Evolutionary conservation across 495 filamentous ascomycete species (phyloP).

Genomic region (Aspergillus saccharolyticus): DNA sequence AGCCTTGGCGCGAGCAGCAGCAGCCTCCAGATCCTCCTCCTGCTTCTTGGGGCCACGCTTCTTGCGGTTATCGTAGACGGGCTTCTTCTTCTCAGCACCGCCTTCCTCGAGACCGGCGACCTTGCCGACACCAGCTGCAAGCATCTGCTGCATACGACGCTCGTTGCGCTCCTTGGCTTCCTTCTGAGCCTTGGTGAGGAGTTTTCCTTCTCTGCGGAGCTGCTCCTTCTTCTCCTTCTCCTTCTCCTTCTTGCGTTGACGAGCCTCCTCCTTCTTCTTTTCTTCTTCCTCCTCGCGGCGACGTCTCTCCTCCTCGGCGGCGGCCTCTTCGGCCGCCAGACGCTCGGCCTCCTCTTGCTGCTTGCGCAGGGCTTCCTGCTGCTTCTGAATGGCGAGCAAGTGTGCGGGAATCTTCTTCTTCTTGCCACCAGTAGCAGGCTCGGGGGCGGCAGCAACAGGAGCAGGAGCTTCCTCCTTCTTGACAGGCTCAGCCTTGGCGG

Average conservation of each 20-base stretch:
- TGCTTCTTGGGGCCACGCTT: conserved; percentile 71
- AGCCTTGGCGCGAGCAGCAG: conserved; percentile 55
- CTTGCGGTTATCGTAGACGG: conserved; percentile 65
- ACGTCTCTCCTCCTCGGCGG: conserved; percentile 64
- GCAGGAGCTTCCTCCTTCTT: conserved; percentile 39
- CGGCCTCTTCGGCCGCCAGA: conserved; percentile 69
- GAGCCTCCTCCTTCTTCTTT: conserved; percentile 66
- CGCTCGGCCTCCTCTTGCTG: conserved; percentile 72
- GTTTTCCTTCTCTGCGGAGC: conserved; percentile 91
- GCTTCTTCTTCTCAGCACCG: conserved; percentile 68
- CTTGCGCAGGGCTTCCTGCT: conserved; percentile 76
- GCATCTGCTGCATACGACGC: conserved; percentile 88
- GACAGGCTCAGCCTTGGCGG: conserved; percentile 28
- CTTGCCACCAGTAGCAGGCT: conserved; percentile 59
- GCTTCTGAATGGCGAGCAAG: conserved; percentile 77
- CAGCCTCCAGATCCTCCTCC: conserved; percentile 66
- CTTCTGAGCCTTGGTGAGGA: conserved; percentile 88
- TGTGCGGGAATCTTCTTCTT: conserved; percentile 88
- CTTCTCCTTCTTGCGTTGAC: conserved; percentile 82
- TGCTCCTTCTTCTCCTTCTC: conserved; percentile 95
- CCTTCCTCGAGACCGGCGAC: conserved; percentile 67
- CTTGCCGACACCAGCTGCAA: conserved; percentile 70
- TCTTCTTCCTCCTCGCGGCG: conserved; percentile 67
- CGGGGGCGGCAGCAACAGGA: conserved; percentile 33
- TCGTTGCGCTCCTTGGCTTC: conserved; percentile 80